Evolutionary conservation across 164 flowering plant genomes (phyloP), one percentile per base, ranked within the genome.

Genomic region (Cinnamomum micranthum): DNA sequence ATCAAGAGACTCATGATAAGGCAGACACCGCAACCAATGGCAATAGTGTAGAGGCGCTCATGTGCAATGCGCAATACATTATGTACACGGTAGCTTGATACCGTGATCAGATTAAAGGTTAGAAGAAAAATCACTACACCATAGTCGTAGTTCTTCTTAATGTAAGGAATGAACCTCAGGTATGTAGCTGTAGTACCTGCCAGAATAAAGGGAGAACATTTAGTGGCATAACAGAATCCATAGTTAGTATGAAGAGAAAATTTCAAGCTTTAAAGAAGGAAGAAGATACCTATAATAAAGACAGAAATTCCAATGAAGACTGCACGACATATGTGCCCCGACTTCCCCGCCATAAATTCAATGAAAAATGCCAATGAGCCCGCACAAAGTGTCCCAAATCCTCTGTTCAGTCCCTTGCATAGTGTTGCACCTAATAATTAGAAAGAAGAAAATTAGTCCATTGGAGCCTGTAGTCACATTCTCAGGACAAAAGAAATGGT

Each of bases 131-230:
- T 93, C 68, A 95, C 85, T 0, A 95, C 88, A 0, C 98, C 98
- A 75, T 95, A 93, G 73, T 93, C 99, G 59, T 87, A 95, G 69
- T 95, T 89, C 83, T 85, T 93, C 91, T 92, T 93, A 76, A 95
- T 86, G 47, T 80, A 78, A 0, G 97, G 98, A 50, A 92, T 76
- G 81, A 93, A 95, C 77, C 99, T 89, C 74, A 85, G 71, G 79
- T 92, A 95, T 47, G 99, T 93, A 31, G 81, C 68, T 28, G 78
- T 67, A 22, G 77, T 58, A 3, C 85, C 85, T 82, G 81, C 67
- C n/a, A 68, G 41, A 3, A 3, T 11, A 23, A 65, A 67, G 11
- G 27, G 15, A 14, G 22, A 14, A 67, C 17, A 55, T 20, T 15
- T 55, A 20, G n/a, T 55, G n/a, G n/a, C n/a, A 55, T 14, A 55